Conservation (phyloP, 148 eudicot genomes). For the Cornus florida region DNA sequence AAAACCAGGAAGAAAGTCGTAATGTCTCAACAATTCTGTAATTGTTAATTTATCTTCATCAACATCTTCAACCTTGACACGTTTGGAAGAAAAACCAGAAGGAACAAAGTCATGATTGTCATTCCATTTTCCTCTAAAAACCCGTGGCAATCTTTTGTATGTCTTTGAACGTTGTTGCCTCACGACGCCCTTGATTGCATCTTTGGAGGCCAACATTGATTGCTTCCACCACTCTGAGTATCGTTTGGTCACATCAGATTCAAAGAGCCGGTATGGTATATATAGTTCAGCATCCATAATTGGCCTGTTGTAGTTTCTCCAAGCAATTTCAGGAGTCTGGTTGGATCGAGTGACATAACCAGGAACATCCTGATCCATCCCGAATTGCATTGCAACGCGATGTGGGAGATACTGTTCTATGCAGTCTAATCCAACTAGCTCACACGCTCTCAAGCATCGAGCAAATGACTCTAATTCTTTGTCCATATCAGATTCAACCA, state of each 20-base stretch:
- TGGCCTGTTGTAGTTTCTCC: background rate
- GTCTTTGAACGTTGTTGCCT: background rate
- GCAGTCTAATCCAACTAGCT: constrained; percentile 19
- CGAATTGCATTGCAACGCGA: constrained; percentile 25
- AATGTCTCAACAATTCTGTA: background rate
- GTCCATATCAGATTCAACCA: background rate
- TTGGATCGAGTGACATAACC: background rate
- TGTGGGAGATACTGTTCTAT: constrained; percentile 17
- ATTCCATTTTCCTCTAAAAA: background rate
- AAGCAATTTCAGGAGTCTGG: background rate
- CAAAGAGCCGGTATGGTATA: background rate
- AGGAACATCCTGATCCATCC: constrained; percentile 23
- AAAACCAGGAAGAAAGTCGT: background rate
- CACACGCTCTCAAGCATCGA: constrained; percentile 6
- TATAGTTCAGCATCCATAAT: background rate
- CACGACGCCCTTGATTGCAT: background rate
- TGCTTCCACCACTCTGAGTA: constrained; percentile 10
- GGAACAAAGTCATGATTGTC: background rate
- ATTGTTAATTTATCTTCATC: background rate
- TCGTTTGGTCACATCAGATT: background rate
- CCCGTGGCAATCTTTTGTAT: background rate
- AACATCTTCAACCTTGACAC: background rate
- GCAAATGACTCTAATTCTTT: constrained; percentile 1
- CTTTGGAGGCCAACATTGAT: background rate
- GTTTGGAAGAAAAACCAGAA: background rate